Base-by-base conservation (phyloP, 1,284 basidiomycete species). In the Ceratobasidium sp. region DNA sequence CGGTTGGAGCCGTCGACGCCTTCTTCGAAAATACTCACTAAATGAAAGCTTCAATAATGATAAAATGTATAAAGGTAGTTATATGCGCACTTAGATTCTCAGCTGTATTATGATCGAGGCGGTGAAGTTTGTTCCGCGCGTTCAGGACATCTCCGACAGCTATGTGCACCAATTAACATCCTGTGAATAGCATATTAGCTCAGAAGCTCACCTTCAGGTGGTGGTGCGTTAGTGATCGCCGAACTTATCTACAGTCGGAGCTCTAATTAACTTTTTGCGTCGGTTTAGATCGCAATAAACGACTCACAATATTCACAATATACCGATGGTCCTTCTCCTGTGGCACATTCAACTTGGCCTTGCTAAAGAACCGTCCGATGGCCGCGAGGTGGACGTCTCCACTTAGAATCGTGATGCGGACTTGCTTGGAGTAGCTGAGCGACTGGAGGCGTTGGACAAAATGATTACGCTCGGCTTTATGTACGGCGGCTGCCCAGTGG, bases 401-500 rank as follows among this genome's bases (percentile, higher is more conserved):
- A 15, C 81, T 83, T 51, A 86, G 81, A 78, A 84, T 85, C 9
- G 83, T 83, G n/a, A 86, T 81, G 18, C 85, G 83, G 9, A 86
- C 55, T 28, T 83, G 79, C 70, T 83, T 82, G 28, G 81, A 73
- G 33, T 81, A 51, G 0, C 84, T 83, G 40, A 85, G 80, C 20
- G 82, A 72, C 80, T 84, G 84, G 58, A 83, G 82, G 15, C 84
- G 82, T 71, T 84, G 81, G 13, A 88, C 82, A 42, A 88, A 83
- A 79, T 82, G 83, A 80, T 88, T 88, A 33, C 87, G 84, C 78
- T 88, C 87, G 28, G 82, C 81, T 81, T 88, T 88, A 82, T 88
- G 87, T 3, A 81, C 81, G 26, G 80, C 83, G 23, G 77, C 77
- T 51, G 78, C 75, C 77, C 83, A 84, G 81, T 84, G 84, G 76